A percentile compares a stretch with the other conserved stretches of the same genome.
Evolutionary conservation across 1,284 basidiomycete species (phyloP).

Genomic region (Entoloma clypeatum): DNA sequence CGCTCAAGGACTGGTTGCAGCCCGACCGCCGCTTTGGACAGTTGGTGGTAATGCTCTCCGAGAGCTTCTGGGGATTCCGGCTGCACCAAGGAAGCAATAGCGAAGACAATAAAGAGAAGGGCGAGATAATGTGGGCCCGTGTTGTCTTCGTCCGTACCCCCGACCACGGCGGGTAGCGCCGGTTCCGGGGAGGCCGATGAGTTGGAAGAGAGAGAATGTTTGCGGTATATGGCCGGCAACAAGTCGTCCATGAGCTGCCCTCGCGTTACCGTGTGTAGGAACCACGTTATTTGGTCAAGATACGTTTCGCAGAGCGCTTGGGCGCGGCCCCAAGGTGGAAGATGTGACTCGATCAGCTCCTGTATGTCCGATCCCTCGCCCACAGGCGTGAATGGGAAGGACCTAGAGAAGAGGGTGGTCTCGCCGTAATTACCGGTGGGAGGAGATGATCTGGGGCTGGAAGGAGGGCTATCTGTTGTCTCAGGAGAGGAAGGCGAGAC

Average conservation of each 20-base stretch:
- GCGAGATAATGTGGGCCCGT: conserved; percentile 51
- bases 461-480: conserved; percentile 16
- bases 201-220: too few species aligned
- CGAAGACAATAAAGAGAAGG: conserved; percentile 60
- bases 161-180: too few species aligned
- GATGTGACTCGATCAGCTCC: conserved; percentile 45
- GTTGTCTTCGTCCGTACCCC: conserved; percentile 30
- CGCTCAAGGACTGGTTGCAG: conserved; percentile 63
- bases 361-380: conserved; percentile 45
- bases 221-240: conserved; percentile 38
- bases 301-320: conserved; percentile 46
- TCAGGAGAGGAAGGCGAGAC: conserved; percentile 11
- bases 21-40: conserved; percentile 55
- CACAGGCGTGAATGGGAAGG: conserved; percentile 64
- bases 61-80: conserved; percentile 27
- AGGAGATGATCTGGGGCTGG: conserved; percentile 20
- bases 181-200: too few species aligned
- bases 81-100: conserved; percentile 54
- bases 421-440: conserved; percentile 27
- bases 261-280: conserved; percentile 48
- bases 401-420: conserved; percentile 50
- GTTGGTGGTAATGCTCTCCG: conserved; percentile 60
- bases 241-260: conserved; percentile 54
- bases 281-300: conserved; percentile 54
- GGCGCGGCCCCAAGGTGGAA: conserved; percentile 49